Evolutionary conservation across 345 rosid genomes (phyloP).

Genomic region (Arabis hirsuta): DNA sequence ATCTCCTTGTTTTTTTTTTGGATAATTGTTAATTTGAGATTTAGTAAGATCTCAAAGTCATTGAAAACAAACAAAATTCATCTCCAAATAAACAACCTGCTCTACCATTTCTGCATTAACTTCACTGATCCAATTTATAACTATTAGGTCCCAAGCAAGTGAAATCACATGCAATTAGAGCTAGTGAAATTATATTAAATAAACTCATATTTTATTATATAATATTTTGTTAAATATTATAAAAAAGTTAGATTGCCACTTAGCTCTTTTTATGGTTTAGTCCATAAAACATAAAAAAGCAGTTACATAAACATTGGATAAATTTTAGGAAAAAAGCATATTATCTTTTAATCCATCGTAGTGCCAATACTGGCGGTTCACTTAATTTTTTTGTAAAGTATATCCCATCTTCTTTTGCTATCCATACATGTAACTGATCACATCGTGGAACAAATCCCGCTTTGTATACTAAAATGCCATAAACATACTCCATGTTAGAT

Average conservation of each 20-base stretch:
- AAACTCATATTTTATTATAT: no score
- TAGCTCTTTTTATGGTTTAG: no score
- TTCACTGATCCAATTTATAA: slow-evolving; percentile 15
- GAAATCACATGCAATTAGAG: slow-evolving; percentile 45
- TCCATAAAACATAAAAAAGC: no score
- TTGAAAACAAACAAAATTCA: slow-evolving; percentile 68
- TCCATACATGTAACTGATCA: background rate
- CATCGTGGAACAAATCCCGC: slow-evolving; percentile 3
- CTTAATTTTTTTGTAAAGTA: background rate
- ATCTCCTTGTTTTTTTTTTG: no score
- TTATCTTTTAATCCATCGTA: background rate
- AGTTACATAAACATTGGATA: no score
- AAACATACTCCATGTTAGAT: slow-evolving; percentile 5
- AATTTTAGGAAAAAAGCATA: no score
- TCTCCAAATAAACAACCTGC: slow-evolving; percentile 27
- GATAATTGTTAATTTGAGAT: slow-evolving; percentile 15
- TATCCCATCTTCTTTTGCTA: background rate
- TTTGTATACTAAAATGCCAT: background rate
- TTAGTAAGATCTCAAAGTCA: slow-evolving; percentile 69
- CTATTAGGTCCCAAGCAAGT: slow-evolving; percentile 62
- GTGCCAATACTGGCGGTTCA: background rate
- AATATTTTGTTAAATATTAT: no score
- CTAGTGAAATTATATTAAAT: no score
- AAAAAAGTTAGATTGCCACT: no score
- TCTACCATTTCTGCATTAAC: background rate